These are phyloP conservation scores for Arthrobotrys iridis DNA, from an alignment of 2,329 filamentous ascomycete species.

Conservation along the genomic window DNA sequence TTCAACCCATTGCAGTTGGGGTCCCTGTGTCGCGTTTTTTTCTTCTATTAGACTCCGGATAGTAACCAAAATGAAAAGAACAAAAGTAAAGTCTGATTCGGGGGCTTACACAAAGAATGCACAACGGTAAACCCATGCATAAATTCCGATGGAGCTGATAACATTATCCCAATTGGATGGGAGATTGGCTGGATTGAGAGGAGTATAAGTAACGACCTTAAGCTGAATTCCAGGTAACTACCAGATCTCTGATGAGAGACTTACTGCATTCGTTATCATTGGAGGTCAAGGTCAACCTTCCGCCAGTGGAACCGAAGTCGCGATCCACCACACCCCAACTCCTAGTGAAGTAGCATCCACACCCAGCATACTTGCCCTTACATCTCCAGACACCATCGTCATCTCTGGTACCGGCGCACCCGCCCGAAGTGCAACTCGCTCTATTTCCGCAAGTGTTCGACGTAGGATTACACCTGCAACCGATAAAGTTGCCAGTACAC, in stretches of 20 bases:
- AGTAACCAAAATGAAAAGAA: not conserved
- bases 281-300: not conserved
- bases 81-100: not conserved
- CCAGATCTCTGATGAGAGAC: not conserved
- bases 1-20: slow-evolving; percentile 17
- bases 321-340: slow-evolving; percentile 3
- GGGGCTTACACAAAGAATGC: slow-evolving; percentile 25
- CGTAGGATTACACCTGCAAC: slow-evolving; percentile 16
- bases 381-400: slow-evolving; percentile 31
- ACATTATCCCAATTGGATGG: slow-evolving; percentile 24
- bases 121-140: not conserved
- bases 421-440: not conserved
- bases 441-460: slow-evolving; percentile 3
- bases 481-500: slow-evolving; percentile 23
- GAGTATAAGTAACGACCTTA: not conserved
- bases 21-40: not conserved
- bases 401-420: slow-evolving; percentile 15
- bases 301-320: slow-evolving; percentile 7
- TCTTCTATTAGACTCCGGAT: not conserved
- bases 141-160: slow-evolving; percentile 14
- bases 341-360: not conserved
- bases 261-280: slow-evolving; percentile 40
- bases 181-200: slow-evolving; percentile 4
- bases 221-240: not conserved
- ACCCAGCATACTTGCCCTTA: slow-evolving; percentile 5